A percentile compares a stretch with the other conserved stretches of the same genome.
Conservation (phyloP, 192 early-diverging fungal genomes). For the Entophlyctis luteolus region DNA sequence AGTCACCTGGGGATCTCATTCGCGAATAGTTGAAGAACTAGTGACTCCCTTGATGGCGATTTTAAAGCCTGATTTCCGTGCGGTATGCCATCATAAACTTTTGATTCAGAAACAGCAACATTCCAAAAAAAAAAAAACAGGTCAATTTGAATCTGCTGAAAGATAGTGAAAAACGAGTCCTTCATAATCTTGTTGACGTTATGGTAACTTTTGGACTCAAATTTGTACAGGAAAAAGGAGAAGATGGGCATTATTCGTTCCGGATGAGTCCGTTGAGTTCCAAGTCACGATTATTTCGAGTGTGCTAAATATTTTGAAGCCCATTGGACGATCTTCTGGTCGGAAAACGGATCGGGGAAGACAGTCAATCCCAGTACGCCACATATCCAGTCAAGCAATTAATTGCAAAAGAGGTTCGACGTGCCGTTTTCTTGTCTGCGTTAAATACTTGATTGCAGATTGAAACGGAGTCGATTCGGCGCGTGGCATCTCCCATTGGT, state of each 20-base stretch:
- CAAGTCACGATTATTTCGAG: constrained; percentile 14
- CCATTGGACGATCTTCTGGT: constrained; percentile 33
- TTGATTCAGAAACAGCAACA: too few species aligned
- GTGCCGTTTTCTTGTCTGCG: neutral
- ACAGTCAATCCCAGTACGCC: constrained; percentile 11
- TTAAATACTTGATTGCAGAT: constrained; percentile 10
- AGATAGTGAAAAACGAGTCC: constrained; percentile 52
- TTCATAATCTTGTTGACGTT: constrained; percentile 58
- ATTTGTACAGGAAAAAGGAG: constrained; percentile 62
- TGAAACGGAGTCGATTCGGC: constrained; percentile 15
- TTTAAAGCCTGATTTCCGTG: constrained; percentile 68
- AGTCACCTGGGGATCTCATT: constrained; percentile 43
- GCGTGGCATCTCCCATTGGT: too few species aligned
- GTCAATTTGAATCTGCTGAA: constrained; percentile 61
- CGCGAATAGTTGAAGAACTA: constrained; percentile 53
- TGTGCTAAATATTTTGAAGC: constrained; percentile 4
- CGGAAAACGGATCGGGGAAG: neutral
- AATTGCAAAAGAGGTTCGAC: constrained; percentile 65
- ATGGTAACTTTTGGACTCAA: constrained; percentile 70
- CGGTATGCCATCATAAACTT: constrained; percentile 45
- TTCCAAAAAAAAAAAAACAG: constrained; percentile 33
- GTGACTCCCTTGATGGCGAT: constrained; percentile 69
- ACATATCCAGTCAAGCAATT: constrained; percentile 78
- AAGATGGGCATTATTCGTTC: constrained; percentile 15
- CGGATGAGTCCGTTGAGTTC: constrained; percentile 62